Evolutionary conservation across 345 rosid species (phyloP).

Genomic region (Carallia brachiata): DNA sequence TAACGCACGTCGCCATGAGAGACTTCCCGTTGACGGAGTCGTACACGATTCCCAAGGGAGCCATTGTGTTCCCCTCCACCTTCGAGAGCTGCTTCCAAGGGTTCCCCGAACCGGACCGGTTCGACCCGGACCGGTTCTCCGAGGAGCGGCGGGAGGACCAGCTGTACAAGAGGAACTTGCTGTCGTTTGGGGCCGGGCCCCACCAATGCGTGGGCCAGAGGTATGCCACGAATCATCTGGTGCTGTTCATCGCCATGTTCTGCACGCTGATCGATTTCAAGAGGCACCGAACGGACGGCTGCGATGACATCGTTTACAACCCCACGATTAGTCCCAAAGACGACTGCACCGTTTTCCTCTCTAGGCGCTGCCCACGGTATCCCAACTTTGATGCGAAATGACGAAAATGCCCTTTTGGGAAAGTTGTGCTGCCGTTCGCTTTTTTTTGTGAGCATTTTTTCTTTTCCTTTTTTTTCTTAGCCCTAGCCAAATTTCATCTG

Average conservation of each 20-base stretch:
- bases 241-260: conserved; percentile 76
- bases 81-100: conserved; percentile 85
- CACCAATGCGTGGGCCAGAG: conserved; percentile 95
- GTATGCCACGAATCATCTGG: conserved; percentile 76
- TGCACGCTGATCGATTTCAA: conserved; percentile 53
- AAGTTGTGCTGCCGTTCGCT: not conserved
- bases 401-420: conserved; percentile 13
- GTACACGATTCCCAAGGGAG: conserved; percentile 73
- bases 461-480: not conserved
- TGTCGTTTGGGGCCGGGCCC: conserved; percentile 81
- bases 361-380: conserved; percentile 43
- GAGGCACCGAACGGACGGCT: conserved; percentile 51
- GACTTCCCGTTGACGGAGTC: conserved; percentile 66
- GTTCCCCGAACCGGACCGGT: conserved; percentile 61
- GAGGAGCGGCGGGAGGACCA: conserved; percentile 57
- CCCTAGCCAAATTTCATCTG: too few relatives aligned
- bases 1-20: conserved; percentile 69
- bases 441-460: not conserved
- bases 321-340: conserved; percentile 88
- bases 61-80: conserved; percentile 78
- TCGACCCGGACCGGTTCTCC: conserved; percentile 79
- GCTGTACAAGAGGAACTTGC: conserved; percentile 48
- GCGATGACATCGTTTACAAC: conserved; percentile 65
- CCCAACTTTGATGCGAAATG: conserved; percentile 30
- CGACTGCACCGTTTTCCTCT: conserved; percentile 60